Percentiles rank a stretch among this genome's conserved stretches.
These are phyloP conservation scores for Globisporangium cylindrosporum DNA, from an alignment of 352 stramenopile species.

Conservation along the genomic window DNA sequence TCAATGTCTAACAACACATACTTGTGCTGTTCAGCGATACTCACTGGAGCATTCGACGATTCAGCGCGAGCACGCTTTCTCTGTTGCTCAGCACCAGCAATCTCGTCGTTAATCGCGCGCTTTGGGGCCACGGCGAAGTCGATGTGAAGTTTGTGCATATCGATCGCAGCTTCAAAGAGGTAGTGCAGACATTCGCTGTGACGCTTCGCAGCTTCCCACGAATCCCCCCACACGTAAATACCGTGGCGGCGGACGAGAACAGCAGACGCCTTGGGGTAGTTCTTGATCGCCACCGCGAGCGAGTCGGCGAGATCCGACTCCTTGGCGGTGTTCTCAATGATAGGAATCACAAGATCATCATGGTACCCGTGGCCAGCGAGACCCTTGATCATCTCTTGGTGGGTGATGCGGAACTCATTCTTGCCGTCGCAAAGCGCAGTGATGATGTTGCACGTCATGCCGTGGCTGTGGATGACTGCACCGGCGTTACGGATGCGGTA, in stretches of 20 bases:
- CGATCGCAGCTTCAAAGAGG: slow-evolving; percentile 90
- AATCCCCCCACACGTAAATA: slow-evolving; percentile 95
- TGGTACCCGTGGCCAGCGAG: slow-evolving; percentile 91
- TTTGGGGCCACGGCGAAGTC: slow-evolving; percentile 55
- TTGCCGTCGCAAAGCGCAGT: slow-evolving; percentile 87
- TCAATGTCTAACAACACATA: slow-evolving; percentile 96
- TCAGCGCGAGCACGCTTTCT: slow-evolving; percentile 37
- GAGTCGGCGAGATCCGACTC: slow-evolving; percentile 91
- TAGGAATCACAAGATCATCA: slow-evolving; percentile 92
- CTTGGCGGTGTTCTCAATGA: slow-evolving; percentile 95
- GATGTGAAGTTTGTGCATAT: slow-evolving; percentile 87
- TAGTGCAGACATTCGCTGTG: slow-evolving; percentile 97
- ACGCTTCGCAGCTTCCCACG: slow-evolving; percentile 95
- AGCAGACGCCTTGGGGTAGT: slow-evolving; percentile 88
- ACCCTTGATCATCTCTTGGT: slow-evolving; percentile 98
- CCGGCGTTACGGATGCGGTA: slow-evolving; percentile 83
- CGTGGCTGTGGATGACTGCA: slow-evolving; percentile 79
- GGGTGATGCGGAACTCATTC: slow-evolving; percentile 88
- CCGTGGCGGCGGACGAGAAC: slow-evolving; percentile 95
- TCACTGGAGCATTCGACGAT: slow-evolving; percentile 16
- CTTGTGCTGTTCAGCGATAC: slow-evolving; percentile 81
- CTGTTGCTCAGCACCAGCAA: slow-evolving; percentile 44
- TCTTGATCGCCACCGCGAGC: slow-evolving; percentile 77
- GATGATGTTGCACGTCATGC: slow-evolving; percentile 84
- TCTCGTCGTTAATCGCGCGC: slow-evolving; percentile 25